Evolutionary conservation across 169 alveolate species (phyloP).

Genomic region (Plasmodium fragile): DNA sequence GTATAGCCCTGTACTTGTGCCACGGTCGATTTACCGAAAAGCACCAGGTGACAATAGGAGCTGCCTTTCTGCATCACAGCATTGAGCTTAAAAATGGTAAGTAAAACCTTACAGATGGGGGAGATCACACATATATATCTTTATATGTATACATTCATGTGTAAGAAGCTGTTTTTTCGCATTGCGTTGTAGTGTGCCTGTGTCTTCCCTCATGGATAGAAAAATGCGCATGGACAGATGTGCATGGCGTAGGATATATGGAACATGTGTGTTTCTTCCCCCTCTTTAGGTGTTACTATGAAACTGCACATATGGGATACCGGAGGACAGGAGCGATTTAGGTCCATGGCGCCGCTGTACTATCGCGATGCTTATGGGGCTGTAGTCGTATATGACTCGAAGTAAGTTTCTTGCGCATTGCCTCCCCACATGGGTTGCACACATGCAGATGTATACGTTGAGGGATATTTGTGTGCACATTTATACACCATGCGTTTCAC

Average conservation of each 20-base stretch:
- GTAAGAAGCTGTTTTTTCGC: slow-evolving; percentile 45
- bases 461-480: not conserved
- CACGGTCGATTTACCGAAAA: slow-evolving; percentile 90
- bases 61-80: slow-evolving; percentile 90
- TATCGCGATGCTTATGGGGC: slow-evolving; percentile 94
- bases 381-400: slow-evolving; percentile 90
- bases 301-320: slow-evolving; percentile 96
- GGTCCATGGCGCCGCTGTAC: slow-evolving; percentile 91
- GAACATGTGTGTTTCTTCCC: not conserved
- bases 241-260: not conserved
- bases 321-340: slow-evolving; percentile 94
- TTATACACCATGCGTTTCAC: not conserved
- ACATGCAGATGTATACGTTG: not conserved
- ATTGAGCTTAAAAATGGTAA: slow-evolving; percentile 82
- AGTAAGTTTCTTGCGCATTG: slow-evolving; percentile 76
- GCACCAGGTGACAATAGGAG: slow-evolving; percentile 94
- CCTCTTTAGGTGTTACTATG: slow-evolving; percentile 80
- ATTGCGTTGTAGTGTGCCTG: slow-evolving; percentile 7
- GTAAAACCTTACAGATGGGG: not conserved
- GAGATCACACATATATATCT: not conserved
- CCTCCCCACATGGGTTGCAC: not conserved
- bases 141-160: slow-evolving; percentile 37
- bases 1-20: slow-evolving; percentile 90
- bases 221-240: not conserved
- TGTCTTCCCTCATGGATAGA: not conserved